phyloP scores from a whole-genome alignment of 306 rosid genomes.

The Vigna nakashimae region DNA sequence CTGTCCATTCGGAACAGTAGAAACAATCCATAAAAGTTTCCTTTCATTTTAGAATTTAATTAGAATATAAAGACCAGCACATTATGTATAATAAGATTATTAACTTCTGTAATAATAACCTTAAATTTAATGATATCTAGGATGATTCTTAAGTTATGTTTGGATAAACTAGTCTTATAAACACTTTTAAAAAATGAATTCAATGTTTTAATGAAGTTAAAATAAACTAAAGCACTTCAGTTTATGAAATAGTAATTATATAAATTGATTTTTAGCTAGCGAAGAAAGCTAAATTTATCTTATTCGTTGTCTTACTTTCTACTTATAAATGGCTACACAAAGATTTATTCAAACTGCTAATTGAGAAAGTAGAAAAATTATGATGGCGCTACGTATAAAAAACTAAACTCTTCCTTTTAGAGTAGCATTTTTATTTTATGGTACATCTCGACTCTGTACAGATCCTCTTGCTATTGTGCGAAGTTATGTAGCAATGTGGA shows the following conservation, averaged over 20 bases:
- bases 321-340: too few species aligned
- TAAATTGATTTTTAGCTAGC: neutral
- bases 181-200: neutral
- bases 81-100: neutral
- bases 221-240: neutral
- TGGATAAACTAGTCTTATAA: too few species aligned
- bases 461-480: too few species aligned
- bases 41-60: neutral
- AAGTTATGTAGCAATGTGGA: neutral
- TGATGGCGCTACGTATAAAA: neutral
- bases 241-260: too few species aligned
- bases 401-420: conserved; percentile 7
- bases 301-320: too few species aligned
- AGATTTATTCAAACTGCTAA: neutral
- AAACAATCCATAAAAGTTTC: conserved; percentile 7
- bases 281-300: neutral
- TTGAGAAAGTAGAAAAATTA: too few species aligned
- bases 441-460: too few species aligned
- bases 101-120: neutral
- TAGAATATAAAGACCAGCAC: neutral
- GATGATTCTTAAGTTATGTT: too few species aligned
- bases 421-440: neutral
- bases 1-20: conserved; percentile 55
- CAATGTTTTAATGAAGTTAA: neutral
- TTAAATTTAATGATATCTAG: too few species aligned